Base-by-base conservation (phyloP, 1,284 basidiomycete genomes). In the Tylopilus sp. region DNA sequence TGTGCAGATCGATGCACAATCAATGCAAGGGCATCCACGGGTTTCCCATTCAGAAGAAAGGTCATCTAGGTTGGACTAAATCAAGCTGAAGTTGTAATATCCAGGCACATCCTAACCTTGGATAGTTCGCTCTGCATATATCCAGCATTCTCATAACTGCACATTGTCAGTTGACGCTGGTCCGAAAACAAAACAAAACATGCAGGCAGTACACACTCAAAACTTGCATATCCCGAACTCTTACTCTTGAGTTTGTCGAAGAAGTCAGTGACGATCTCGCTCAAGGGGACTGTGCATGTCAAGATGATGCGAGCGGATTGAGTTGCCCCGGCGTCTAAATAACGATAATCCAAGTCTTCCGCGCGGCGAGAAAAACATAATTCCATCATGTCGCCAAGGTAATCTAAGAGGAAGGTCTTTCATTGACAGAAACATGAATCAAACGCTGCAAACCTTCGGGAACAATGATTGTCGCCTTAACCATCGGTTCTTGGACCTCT, bases 231-330 rank as follows among this genome's bases (percentile, higher is more conserved):
- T 20, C 92, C 92, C 4, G 91, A 94, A 61, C 89, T 93, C 41
- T 85, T 78, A 68, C 86, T 85, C 71, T 97, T 97, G 50, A 97
- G 76, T 59, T 88, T 83, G 60, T 94, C 90, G 66, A 94, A 96
- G 68, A 97, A 97, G 68, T 91, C 85, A 2, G 89, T 91, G 7
- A 97, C 91, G 50, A 97, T 90, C 68, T 94, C 92, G 60, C 82
- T 83, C 54, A 97, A 73, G 9, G 94, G 94, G n/a, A 97, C 67
- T 7, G 75, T 77, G 60, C 91, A 94, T 17, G 81, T 85, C 57
- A 96, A 69, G 44, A 94, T 85, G 29, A 89, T 81, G 21, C 91
- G 80, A 2, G 83, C 72, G 11, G 82, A 70, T 30, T 44, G 41
- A 4, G 73, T 74, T 4, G 76, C 73, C 10, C 76, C 78, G 36